Percentiles rank a stretch among this genome's conserved stretches.
Conservation (phyloP, 208 protist species). For the Balamuthia mandrillaris region DNA sequence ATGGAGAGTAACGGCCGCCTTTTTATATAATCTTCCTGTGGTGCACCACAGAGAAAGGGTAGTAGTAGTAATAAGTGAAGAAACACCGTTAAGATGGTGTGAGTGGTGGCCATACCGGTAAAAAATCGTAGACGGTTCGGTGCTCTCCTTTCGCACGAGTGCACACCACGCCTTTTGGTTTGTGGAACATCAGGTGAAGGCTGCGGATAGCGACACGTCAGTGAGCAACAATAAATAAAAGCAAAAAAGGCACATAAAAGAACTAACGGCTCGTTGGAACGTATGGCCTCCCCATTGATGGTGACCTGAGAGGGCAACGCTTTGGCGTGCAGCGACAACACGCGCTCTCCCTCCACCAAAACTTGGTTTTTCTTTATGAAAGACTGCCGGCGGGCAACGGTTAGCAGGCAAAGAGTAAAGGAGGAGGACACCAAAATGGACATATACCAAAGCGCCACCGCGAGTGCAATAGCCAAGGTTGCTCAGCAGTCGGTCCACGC, state of each 20-base stretch:
- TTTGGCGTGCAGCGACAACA: not conserved
- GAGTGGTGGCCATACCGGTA: too few species aligned
- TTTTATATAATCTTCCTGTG: not conserved
- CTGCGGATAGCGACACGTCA: not conserved
- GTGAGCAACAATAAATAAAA: not conserved
- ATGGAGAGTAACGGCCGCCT: not conserved
- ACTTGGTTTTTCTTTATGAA: not conserved
- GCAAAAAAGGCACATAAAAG: not conserved
- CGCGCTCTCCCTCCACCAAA: not conserved
- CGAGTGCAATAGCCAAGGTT: conserved; percentile 15
- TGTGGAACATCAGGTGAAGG: not conserved
- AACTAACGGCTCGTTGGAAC: not conserved
- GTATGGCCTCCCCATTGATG: not conserved
- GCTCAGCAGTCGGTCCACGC: not conserved
- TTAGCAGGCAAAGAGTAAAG: too few species aligned
- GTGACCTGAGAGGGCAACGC: not conserved
- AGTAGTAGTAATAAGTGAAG: not conserved
- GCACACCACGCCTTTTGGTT: not conserved
- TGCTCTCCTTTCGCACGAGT: conserved; percentile 7
- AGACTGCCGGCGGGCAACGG: not conserved
- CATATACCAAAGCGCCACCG: not conserved
- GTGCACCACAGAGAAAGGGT: not conserved
- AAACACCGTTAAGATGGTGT: too few species aligned
- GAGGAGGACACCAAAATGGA: not conserved
- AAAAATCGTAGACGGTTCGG: not conserved